Evolutionary conservation across 1,284 basidiomycete species (phyloP), one percentile per base, ranked within the genome.

Genomic region (Coniferiporia sulphurascens): DNA sequence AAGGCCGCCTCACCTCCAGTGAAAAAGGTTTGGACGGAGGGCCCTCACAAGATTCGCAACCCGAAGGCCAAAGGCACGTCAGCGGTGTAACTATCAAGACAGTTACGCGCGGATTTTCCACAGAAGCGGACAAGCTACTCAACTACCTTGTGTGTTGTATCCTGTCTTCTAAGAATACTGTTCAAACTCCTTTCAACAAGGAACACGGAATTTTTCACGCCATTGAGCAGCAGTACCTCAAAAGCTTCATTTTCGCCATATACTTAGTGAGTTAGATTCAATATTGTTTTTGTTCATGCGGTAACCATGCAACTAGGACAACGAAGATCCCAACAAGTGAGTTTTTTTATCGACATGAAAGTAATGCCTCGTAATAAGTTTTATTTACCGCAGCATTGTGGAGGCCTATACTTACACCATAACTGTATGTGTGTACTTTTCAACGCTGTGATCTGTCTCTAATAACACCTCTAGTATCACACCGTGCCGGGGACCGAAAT

Each of bases 321-420:
- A 75, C 62, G 81, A 87, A 64, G 87, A 91, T 71, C 89, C 89
- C 1, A 89, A 82, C 68, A 91, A 91, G 89, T 91, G 69, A 19
- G 68, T 69, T 66, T 71, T 70, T 65, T 41, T 63, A 45, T 38
- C 27, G 27, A 27, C 5, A 27, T 3, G 5, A 27, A 27, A 58
- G n/a, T 17, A 32, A 17, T 5, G 10, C 10, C 12, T n/a, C 35
- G 6, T 41, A 32, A 48, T n/a, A 58, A 45, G 44, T 50, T 49
- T 15, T 49, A 61, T 21, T 13, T 13, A 7, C 9, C 54, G n/a
- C 60, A 91, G 89, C 71, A 86, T 91, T 57, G 78, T 91, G 27
- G 89, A 91, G 68, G 85, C 89, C 35, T 91, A 91, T 66, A 90
- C 88, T 0, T 91, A 91, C 73, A 87, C 89, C 66, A 89, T 91